Evolutionary conservation across 2,329 filamentous ascomycete species (phyloP).

Genomic region (Aspergillus intermedius): DNA sequence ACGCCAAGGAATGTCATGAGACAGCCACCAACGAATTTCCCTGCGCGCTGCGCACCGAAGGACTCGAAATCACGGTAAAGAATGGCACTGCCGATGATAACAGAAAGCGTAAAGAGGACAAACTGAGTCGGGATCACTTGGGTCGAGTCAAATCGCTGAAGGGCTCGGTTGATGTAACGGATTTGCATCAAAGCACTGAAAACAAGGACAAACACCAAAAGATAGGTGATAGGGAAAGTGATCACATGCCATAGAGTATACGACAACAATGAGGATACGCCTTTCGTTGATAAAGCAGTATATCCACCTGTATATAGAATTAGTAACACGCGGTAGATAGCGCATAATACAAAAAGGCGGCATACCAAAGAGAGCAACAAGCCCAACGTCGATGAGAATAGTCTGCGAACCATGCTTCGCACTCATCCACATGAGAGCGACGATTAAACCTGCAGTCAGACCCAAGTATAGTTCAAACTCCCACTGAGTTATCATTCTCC

Average conservation of each 20-base stretch:
- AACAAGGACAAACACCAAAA: constrained; percentile 70
- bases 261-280: constrained; percentile 89
- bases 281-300: constrained; percentile 94
- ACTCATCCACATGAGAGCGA: constrained; percentile 73
- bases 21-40: constrained; percentile 86
- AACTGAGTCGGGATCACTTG: constrained; percentile 98
- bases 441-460: constrained; percentile 67
- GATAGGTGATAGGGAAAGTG: constrained; percentile 85
- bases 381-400: constrained; percentile 84
- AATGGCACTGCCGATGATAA: constrained; percentile 88
- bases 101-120: constrained; percentile 89
- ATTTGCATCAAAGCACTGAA: constrained; percentile 92
- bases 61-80: constrained; percentile 93
- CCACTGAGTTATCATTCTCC: constrained; percentile 76
- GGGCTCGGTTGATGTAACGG: constrained; percentile 82
- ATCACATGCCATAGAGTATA: constrained; percentile 84
- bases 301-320: constrained; percentile 64
- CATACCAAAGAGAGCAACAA: constrained; percentile 86
- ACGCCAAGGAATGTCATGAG: constrained; percentile 90
- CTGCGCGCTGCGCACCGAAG: constrained; percentile 63
- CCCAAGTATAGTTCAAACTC: constrained; percentile 88
- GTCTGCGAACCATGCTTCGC: constrained; percentile 75
- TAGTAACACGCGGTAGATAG: constrained; percentile 4
- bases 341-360: not conserved
- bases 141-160: constrained; percentile 93